These are phyloP conservation scores for Pseudocercospora fijiensis DNA, from an alignment of 2,329 filamentous ascomycete species.

Conservation along the genomic window DNA sequence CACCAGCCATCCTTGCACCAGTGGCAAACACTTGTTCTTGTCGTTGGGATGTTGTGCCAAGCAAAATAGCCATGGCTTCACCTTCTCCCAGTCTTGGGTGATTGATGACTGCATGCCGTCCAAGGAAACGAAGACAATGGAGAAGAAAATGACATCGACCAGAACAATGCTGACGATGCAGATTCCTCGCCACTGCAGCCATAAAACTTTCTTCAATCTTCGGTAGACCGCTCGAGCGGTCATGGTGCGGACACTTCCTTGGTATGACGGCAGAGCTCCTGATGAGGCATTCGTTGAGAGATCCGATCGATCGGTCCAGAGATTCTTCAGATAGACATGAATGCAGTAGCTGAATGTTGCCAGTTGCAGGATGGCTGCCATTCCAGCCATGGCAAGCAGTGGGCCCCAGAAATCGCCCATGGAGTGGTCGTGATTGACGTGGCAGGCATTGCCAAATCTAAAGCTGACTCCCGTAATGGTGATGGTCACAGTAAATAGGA, in stretches of 20 bases:
- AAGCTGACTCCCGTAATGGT: conserved; percentile 89
- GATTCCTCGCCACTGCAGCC: conserved; percentile 92
- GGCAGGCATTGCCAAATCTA: conserved; percentile 86
- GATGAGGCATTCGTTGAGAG: conserved; percentile 60
- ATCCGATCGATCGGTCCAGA: conserved; percentile 67
- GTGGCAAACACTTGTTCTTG: conserved; percentile 63
- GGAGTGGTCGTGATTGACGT: conserved; percentile 87
- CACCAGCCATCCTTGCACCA: conserved; percentile 64
- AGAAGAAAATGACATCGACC: conserved; percentile 89
- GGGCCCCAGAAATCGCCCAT: conserved; percentile 89
- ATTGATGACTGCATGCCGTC: conserved; percentile 66
- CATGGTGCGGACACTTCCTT: conserved; percentile 72
- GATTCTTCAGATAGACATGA: conserved; percentile 85
- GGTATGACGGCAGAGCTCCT: conserved; percentile 65
- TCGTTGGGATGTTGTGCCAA: conserved; percentile 59
- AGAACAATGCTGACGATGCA: conserved; percentile 87
- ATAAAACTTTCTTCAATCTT: conserved; percentile 79
- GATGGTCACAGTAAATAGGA: conserved; percentile 73
- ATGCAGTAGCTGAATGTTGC: conserved; percentile 85
- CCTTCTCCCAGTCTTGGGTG: conserved; percentile 56
- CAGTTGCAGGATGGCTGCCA: conserved; percentile 77
- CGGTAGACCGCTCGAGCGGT: conserved; percentile 85
- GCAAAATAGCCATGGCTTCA: conserved; percentile 69
- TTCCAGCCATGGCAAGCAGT: conserved; percentile 71
- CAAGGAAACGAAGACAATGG: conserved; percentile 84